phyloP scores from a whole-genome alignment of 768 basidiomycete genomes.

The Rhodotorula babjevae region DNA sequence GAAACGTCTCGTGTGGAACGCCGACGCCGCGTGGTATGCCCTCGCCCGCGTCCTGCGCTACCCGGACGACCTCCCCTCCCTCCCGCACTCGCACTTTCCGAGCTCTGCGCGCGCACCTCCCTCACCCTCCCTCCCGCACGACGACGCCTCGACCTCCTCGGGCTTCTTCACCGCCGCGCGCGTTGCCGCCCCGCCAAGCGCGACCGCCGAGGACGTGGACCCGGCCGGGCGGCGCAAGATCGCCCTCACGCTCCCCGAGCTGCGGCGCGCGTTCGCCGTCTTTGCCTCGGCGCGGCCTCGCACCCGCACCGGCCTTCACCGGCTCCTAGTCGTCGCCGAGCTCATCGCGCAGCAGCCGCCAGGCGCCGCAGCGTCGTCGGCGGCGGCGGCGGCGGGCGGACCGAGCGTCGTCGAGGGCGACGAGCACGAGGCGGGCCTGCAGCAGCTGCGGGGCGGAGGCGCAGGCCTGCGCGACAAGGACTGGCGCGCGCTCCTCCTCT shows the following conservation, averaged over 20 bases:
- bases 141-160: background rate
- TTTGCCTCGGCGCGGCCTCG: conserved; percentile 14
- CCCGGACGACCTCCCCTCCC: conserved; percentile 1
- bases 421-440: conserved; percentile 23
- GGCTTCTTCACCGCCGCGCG: conserved; percentile 15
- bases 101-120: conserved; percentile 1
- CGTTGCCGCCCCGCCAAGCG: background rate
- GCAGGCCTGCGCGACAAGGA: conserved; percentile 38
- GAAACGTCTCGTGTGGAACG: background rate
- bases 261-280: conserved; percentile 17
- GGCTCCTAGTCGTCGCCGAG: conserved; percentile 34
- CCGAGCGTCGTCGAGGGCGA: conserved; percentile 19
- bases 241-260: conserved; percentile 16
- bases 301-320: conserved; percentile 18
- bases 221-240: conserved; percentile 4
- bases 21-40: background rate
- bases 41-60: conserved; percentile 20
- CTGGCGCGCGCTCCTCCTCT: conserved; percentile 24
- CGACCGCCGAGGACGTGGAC: background rate
- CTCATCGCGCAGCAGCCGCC: conserved; percentile 12
- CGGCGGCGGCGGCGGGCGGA: background rate
- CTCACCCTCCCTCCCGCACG: background rate
- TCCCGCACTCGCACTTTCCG: conserved; percentile 9
- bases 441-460: conserved; percentile 43
- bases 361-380: too few relatives aligned